Evolutionary conservation across 495 filamentous ascomycete species (phyloP).

Genomic region (Penicillium paxilli): DNA sequence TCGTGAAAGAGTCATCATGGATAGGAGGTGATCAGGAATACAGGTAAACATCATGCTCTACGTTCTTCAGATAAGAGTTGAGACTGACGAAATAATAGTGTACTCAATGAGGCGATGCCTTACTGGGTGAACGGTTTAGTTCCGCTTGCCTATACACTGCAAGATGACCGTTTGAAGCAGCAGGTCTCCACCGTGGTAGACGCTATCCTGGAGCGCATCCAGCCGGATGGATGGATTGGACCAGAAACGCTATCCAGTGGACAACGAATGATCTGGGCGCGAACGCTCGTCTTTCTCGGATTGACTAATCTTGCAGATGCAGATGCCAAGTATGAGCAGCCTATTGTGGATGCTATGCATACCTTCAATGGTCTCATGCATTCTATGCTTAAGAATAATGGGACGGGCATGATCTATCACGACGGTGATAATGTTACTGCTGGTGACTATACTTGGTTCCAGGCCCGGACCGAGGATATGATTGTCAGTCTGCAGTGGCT

Average conservation of each 20-base stretch:
- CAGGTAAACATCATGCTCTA: not conserved
- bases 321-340: constrained; percentile 19
- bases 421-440: constrained; percentile 31
- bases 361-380: constrained; percentile 36
- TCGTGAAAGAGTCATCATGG: constrained; percentile 56
- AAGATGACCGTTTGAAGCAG: constrained; percentile 53
- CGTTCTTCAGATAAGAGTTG: too few species aligned
- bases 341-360: constrained; percentile 33
- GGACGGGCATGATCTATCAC: constrained; percentile 47
- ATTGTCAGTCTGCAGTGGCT: constrained; percentile 55
- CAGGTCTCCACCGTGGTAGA: constrained; percentile 52
- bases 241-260: constrained; percentile 47
- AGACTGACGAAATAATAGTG: constrained; percentile 32
- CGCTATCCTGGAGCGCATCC: constrained; percentile 52
- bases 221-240: constrained; percentile 62
- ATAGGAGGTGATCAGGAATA: constrained; percentile 55
- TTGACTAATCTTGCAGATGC: constrained; percentile 47
- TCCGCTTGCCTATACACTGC: constrained; percentile 58
- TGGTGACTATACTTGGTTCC: constrained; percentile 43
- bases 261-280: constrained; percentile 54
- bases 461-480: constrained; percentile 52
- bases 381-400: constrained; percentile 53
- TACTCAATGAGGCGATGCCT: constrained; percentile 58
- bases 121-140: constrained; percentile 71
- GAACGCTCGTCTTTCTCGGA: constrained; percentile 55